Percentiles rank a stretch among this genome's conserved stretches.
Conservation (phyloP, 1,284 basidiomycete genomes). For the Irpex sp. region DNA sequence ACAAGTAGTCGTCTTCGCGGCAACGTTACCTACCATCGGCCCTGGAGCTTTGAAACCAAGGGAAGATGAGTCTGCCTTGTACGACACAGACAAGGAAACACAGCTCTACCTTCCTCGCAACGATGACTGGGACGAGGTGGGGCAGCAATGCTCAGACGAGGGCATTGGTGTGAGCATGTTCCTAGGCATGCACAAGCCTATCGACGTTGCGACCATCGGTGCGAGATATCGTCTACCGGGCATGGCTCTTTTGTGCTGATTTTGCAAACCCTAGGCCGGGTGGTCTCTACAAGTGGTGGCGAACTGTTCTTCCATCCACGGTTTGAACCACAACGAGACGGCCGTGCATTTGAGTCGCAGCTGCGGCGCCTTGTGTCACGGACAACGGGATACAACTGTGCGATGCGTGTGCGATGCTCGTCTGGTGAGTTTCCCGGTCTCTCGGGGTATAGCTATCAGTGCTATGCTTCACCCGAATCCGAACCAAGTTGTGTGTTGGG, state of each 20-base stretch:
- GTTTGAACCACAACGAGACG: constrained; percentile 76
- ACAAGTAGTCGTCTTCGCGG: constrained; percentile 82
- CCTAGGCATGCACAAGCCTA: constrained; percentile 78
- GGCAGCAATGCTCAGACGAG: constrained; percentile 84
- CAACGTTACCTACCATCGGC: constrained; percentile 77
- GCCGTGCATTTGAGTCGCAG: constrained; percentile 66
- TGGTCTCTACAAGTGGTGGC: constrained; percentile 84
- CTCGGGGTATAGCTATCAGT: constrained; percentile 7
- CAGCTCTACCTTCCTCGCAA: constrained; percentile 76
- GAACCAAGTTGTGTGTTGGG: not conserved
- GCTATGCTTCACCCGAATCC: not conserved
- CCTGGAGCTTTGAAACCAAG: constrained; percentile 61
- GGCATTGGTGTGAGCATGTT: constrained; percentile 93
- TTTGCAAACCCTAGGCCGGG: constrained; percentile 42
- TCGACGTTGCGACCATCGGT: constrained; percentile 91
- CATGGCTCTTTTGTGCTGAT: not conserved
- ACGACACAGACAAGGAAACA: constrained; percentile 89
- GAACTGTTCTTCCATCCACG: constrained; percentile 85
- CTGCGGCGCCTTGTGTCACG: constrained; percentile 69
- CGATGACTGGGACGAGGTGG: constrained; percentile 77
- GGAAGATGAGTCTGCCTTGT: constrained; percentile 68
- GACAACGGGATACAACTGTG: constrained; percentile 80
- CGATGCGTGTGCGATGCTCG: constrained; percentile 83
- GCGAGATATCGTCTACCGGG: constrained; percentile 16
- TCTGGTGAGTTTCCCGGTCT: constrained; percentile 52